These are phyloP conservation scores for Globisporangium recalcitrans DNA, from an alignment of 352 stramenopile genomes.

Conservation along the genomic window DNA sequence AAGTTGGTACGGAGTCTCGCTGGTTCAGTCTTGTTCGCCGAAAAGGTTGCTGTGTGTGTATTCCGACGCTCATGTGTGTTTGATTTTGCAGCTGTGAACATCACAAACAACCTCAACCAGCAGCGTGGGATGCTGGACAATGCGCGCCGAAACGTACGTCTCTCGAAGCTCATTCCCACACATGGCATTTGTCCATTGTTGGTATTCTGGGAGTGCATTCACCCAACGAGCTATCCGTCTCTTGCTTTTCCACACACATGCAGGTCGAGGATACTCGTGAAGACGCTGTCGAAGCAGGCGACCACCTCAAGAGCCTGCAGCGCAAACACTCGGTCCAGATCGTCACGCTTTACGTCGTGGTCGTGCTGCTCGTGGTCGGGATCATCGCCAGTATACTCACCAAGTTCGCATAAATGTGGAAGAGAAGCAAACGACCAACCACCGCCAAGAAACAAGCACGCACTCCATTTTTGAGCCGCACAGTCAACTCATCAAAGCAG, in stretches of 20 bases:
- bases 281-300: conserved; percentile 56
- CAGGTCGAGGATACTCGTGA: conserved; percentile 61
- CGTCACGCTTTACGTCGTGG: conserved; percentile 67
- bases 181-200: background rate
- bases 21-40: background rate
- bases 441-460: background rate
- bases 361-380: conserved; percentile 50
- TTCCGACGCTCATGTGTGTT: background rate
- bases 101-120: conserved; percentile 46
- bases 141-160: conserved; percentile 60
- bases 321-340: conserved; percentile 76
- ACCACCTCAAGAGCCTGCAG: conserved; percentile 70
- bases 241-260: background rate
- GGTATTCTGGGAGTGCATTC: background rate
- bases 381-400: conserved; percentile 63
- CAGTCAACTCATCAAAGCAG: background rate
- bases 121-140: conserved; percentile 65
- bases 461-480: background rate
- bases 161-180: too few relatives aligned
- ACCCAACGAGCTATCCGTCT: background rate
- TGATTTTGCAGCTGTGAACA: conserved; percentile 42
- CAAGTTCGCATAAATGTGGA: conserved; percentile 35
- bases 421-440: background rate
- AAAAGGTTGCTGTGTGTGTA: background rate
- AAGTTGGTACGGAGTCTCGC: conserved; percentile 30